Evolutionary conservation across 2,329 filamentous ascomycete species (phyloP).

Genomic region (Juglanconis sp.): DNA sequence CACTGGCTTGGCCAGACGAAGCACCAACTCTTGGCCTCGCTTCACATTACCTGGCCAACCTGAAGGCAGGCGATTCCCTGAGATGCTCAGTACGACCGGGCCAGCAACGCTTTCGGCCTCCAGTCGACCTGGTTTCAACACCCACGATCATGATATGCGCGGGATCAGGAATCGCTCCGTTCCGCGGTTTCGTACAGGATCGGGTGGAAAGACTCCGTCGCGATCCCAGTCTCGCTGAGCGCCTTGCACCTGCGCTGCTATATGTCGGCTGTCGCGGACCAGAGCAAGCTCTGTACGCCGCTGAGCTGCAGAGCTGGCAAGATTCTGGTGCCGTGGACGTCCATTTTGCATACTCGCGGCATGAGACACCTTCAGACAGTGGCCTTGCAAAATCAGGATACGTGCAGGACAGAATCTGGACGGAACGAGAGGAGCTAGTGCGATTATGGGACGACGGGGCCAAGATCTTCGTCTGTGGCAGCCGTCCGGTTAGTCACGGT

Average conservation of each 20-base stretch:
- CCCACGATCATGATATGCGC: constrained; percentile 50
- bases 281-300: constrained; percentile 30
- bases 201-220: constrained; percentile 23
- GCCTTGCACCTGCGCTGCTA: constrained; percentile 34
- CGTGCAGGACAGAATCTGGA: constrained; percentile 19
- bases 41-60: constrained; percentile 36
- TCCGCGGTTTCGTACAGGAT: constrained; percentile 33
- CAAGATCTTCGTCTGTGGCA: constrained; percentile 18
- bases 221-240: constrained; percentile 22
- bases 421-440: constrained; percentile 16
- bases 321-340: constrained; percentile 17
- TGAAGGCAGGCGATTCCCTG: constrained; percentile 14
- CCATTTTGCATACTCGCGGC: constrained; percentile 11
- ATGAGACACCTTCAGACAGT: background rate
- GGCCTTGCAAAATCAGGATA: background rate
- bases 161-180: constrained; percentile 48
- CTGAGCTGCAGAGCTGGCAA: constrained; percentile 23
- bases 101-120: constrained; percentile 40
- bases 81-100: background rate
- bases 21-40: background rate
- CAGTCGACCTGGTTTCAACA: constrained; percentile 30
- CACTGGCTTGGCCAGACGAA: background rate
- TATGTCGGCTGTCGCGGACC: constrained; percentile 39
- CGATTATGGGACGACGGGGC: constrained; percentile 11
- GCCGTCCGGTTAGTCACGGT: background rate